phyloP scores from a whole-genome alignment of 805 yeast species.

The Saccharomyces eubayanus region DNA sequence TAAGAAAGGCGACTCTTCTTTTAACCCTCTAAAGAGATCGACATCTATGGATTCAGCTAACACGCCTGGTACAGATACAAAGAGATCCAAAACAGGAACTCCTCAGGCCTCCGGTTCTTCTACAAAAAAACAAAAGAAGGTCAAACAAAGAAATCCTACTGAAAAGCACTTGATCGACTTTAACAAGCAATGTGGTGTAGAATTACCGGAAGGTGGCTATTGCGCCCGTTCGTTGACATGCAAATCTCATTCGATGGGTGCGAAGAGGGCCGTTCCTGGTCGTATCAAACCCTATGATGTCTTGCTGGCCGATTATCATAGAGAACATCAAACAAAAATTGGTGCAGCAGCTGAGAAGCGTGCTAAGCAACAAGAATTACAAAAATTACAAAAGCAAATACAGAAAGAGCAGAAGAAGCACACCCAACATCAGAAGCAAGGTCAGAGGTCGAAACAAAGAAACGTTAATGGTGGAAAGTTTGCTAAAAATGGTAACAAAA shows the following conservation, averaged over 20 bases:
- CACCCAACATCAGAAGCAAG: slow-evolving; percentile 33
- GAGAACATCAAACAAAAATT: slow-evolving; percentile 82
- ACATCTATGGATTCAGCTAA: slow-evolving; percentile 15
- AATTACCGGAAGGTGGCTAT: slow-evolving; percentile 84
- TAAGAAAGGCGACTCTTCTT: not conserved
- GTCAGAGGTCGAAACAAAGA: slow-evolving; percentile 29
- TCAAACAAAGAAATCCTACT: slow-evolving; percentile 51
- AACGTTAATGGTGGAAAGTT: slow-evolving; percentile 7
- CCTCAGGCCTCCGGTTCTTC: slow-evolving; percentile 7
- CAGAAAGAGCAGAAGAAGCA: slow-evolving; percentile 23
- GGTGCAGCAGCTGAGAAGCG: slow-evolving; percentile 76
- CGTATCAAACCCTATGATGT: slow-evolving; percentile 89
- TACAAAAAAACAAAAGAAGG: slow-evolving; percentile 33
- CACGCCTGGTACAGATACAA: slow-evolving; percentile 13
- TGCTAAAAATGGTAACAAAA: not conserved
- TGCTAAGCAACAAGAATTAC: slow-evolving; percentile 52
- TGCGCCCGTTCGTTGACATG: slow-evolving; percentile 95
- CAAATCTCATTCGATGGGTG: slow-evolving; percentile 97
- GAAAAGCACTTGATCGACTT: slow-evolving; percentile 72
- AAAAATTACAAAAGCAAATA: slow-evolving; percentile 24
- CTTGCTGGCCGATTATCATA: slow-evolving; percentile 80
- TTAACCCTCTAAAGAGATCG: slow-evolving; percentile 4
- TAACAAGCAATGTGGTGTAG: slow-evolving; percentile 93
- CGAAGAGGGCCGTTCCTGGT: slow-evolving; percentile 90
- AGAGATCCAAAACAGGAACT: slow-evolving; percentile 8